phyloP scores from a whole-genome alignment of 306 rosid genomes.

The Echinosophora koreensis region DNA sequence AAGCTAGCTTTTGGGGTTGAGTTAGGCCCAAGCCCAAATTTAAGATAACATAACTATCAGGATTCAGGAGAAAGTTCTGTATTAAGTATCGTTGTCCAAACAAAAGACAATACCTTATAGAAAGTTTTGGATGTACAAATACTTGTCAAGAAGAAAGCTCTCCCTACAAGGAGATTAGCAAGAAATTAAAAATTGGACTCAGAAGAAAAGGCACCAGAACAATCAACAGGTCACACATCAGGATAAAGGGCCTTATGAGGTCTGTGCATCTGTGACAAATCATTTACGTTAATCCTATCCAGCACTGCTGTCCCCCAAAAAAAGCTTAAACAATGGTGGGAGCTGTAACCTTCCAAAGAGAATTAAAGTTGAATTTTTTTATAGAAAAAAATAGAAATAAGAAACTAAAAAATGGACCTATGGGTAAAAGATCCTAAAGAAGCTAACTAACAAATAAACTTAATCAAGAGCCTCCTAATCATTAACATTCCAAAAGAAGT shows the following conservation, averaged over 20 bases:
- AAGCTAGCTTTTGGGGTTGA: too few relatives aligned
- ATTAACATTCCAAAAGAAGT: background rate
- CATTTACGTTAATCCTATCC: background rate
- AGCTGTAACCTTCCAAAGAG: background rate
- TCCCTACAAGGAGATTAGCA: background rate
- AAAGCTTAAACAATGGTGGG: background rate
- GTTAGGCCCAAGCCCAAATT: too few relatives aligned
- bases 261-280: background rate
- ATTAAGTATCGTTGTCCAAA: background rate
- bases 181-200: background rate
- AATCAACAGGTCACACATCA: background rate
- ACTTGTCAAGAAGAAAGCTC: background rate
- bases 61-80: background rate
- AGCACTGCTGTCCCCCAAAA: background rate
- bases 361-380: background rate
- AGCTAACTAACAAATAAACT: background rate
- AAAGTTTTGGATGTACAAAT: background rate
- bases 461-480: background rate
- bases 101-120: background rate
- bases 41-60: background rate
- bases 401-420: background rate
- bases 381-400: background rate
- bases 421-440: background rate
- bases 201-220: background rate
- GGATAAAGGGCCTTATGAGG: too few relatives aligned